A percentile compares a stretch with the other conserved stretches of the same genome.
Evolutionary conservation across 2,329 filamentous ascomycete species (phyloP).

Genomic region (Colletotrichum sp.): DNA sequence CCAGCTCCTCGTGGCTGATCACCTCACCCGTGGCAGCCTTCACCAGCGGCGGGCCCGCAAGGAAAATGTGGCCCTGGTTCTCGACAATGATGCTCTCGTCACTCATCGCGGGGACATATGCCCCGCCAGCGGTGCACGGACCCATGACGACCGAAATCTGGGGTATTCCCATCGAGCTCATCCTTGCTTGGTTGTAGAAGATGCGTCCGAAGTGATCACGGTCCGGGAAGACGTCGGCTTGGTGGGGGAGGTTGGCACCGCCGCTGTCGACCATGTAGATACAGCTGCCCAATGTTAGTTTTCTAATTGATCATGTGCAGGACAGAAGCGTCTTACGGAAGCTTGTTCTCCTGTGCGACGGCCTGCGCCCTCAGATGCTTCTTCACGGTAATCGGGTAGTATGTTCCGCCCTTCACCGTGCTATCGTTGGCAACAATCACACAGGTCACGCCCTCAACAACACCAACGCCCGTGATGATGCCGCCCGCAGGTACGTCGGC

Average conservation of each 20-base stretch:
- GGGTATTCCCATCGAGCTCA: conserved; percentile 87
- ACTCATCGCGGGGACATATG: conserved; percentile 96
- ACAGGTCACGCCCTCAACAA: conserved; percentile 88
- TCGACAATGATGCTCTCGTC: conserved; percentile 97
- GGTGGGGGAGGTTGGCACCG: conserved; percentile 91
- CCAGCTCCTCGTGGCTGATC: conserved; percentile 88
- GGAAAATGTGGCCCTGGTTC: conserved; percentile 95
- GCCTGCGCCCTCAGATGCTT: conserved; percentile 94
- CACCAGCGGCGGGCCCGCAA: conserved; percentile 91
- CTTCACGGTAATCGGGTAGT: conserved; percentile 96
- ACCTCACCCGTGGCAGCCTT: conserved; percentile 95
- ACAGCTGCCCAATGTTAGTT: conserved; percentile 54
- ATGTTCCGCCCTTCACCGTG: conserved; percentile 96
- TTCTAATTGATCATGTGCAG: not conserved
- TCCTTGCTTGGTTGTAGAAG: conserved; percentile 96
- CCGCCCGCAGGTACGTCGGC: conserved; percentile 89
- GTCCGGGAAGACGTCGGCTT: conserved; percentile 95
- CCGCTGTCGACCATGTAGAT: conserved; percentile 97
- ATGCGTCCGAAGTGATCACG: conserved; percentile 95
- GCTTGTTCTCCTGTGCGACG: conserved; percentile 84
- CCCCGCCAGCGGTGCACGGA: conserved; percentile 92
- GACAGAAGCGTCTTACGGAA: conserved; percentile 55
- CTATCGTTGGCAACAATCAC: conserved; percentile 96
- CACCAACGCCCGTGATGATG: conserved; percentile 90
- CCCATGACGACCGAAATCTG: conserved; percentile 98